Percentiles rank a stretch among this genome's conserved stretches.
Evolutionary conservation across 805 yeast genomes (phyloP).

Genomic region (Priceomyces fermenticarens): DNA sequence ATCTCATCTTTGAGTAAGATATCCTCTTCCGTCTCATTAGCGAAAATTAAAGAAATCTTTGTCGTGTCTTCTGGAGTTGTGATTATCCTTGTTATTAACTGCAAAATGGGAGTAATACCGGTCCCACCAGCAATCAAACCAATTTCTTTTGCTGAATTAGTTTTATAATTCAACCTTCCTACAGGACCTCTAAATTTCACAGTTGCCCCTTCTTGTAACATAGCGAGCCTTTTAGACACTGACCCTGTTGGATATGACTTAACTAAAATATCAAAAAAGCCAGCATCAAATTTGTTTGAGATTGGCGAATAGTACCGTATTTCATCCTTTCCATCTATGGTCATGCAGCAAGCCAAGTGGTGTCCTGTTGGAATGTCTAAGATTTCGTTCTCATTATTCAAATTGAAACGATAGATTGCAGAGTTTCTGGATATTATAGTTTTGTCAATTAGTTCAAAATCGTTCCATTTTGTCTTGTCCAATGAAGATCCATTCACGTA

Average conservation of each 20-base stretch:
- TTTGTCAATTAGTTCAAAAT: conserved; percentile 69
- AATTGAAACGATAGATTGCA: conserved; percentile 71
- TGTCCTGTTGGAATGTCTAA: conserved; percentile 73
- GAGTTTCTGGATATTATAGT: conserved; percentile 68
- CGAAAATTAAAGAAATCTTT: conserved; percentile 59
- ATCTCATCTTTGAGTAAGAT: conserved; percentile 69
- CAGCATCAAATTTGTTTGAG: conserved; percentile 64
- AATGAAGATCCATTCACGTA: conserved; percentile 45
- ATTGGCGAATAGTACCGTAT: conserved; percentile 76
- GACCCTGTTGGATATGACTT: conserved; percentile 72
- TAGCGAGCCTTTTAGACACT: conserved; percentile 66
- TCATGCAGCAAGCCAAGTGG: conserved; percentile 60
- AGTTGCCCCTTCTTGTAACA: conserved; percentile 59
- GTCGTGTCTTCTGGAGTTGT: conserved; percentile 69
- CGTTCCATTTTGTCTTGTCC: conserved; percentile 53
- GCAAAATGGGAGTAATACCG: conserved; percentile 87
- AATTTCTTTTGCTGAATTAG: conserved; percentile 60
- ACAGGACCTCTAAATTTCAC: conserved; percentile 78
- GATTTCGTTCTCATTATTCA: conserved; percentile 57
- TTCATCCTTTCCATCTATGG: conserved; percentile 48
- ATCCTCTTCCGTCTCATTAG: conserved; percentile 75
- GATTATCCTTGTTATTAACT: conserved; percentile 67
- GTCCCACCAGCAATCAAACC: conserved; percentile 82
- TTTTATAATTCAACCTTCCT: conserved; percentile 60
- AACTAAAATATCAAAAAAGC: conserved; percentile 73